phyloP scores from a whole-genome alignment of 2,329 filamentous ascomycete species.

The Xylaria sp. region DNA sequence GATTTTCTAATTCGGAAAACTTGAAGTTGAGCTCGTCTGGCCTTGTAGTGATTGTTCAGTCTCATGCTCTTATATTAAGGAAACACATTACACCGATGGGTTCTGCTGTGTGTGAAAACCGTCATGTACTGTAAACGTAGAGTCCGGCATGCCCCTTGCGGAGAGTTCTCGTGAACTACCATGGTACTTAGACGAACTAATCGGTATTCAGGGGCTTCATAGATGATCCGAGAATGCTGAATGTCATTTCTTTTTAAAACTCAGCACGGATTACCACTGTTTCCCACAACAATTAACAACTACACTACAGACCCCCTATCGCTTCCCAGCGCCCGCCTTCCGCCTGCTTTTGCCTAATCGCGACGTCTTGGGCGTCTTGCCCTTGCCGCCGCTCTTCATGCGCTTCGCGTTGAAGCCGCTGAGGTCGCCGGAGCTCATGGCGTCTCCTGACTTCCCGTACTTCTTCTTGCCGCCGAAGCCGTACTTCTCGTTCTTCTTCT shows the following conservation, averaged over 20 bases:
- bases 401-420: constrained; percentile 73
- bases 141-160: too few relatives aligned
- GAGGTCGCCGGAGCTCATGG: constrained; percentile 73
- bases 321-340: constrained; percentile 40
- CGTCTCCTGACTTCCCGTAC: constrained; percentile 84
- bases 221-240: neutral
- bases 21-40: neutral
- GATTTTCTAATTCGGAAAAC: neutral
- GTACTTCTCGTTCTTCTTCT: constrained; percentile 92
- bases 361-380: constrained; percentile 36
- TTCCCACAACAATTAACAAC: neutral
- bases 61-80: neutral
- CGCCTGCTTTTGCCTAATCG: constrained; percentile 49
- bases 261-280: neutral
- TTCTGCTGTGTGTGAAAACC: neutral
- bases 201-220: neutral
- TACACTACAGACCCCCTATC: constrained; percentile 19
- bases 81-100: neutral
- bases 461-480: constrained; percentile 96
- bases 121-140: too few relatives aligned
- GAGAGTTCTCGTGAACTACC: too few relatives aligned
- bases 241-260: constrained; percentile 6
- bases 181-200: neutral
- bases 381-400: constrained; percentile 62
- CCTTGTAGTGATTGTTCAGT: neutral